Evolutionary conservation across 1,139 yeast species (phyloP).

Genomic region (Hansenula sp.): DNA sequence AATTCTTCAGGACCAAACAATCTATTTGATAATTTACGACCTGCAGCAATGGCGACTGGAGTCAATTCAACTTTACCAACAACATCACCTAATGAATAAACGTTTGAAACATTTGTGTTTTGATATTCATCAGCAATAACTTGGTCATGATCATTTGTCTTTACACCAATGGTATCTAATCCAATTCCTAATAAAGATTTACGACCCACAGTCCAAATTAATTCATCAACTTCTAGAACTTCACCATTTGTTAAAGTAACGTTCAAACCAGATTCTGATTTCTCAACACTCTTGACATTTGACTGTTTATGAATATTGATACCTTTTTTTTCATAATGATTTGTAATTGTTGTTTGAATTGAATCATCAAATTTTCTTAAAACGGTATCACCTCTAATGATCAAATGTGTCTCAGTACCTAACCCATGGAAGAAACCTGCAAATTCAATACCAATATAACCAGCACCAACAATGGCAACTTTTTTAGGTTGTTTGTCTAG

Average conservation of each 20-base stretch:
- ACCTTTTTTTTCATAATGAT: conserved; percentile 76
- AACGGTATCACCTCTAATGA: conserved; percentile 88
- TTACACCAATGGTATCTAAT: conserved; percentile 70
- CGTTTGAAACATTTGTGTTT: conserved; percentile 65
- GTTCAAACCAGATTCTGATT: conserved; percentile 53
- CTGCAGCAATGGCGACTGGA: conserved; percentile 98
- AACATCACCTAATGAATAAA: conserved; percentile 91
- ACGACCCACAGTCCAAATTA: conserved; percentile 96
- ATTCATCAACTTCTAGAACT: conserved; percentile 65
- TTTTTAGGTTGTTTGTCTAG: conserved; percentile 79
- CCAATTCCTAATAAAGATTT: conserved; percentile 70
- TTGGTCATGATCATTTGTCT: conserved; percentile 53
- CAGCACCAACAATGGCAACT: conserved; percentile 96
- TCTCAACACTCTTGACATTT: conserved; percentile 56
- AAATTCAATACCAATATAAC: conserved; percentile 93
- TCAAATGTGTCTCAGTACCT: conserved; percentile 82
- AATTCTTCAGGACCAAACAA: conserved; percentile 76
- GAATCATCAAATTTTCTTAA: conserved; percentile 82
- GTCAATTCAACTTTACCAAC: conserved; percentile 90
- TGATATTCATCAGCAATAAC: conserved; percentile 85
- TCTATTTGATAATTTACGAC: conserved; percentile 88
- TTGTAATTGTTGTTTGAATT: conserved; percentile 76
- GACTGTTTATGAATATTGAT: conserved; percentile 71
- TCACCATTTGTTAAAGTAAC: conserved; percentile 54
- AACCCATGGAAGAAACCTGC: conserved; percentile 91